Conservation (phyloP, 1,139 yeast species). For the Candida anutae region DNA sequence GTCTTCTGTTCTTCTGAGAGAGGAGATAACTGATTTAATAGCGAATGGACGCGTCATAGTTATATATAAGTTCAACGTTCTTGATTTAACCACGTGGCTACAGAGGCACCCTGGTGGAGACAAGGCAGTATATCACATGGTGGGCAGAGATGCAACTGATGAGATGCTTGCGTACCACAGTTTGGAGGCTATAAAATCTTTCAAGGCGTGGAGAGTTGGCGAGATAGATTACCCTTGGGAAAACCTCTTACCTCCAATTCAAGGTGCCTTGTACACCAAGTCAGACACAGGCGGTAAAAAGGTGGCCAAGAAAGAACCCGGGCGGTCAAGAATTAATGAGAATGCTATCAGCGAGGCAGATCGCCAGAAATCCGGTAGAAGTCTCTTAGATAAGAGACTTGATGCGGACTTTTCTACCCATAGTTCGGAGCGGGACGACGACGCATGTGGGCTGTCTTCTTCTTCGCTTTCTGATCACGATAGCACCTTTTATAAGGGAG, state of each 20-base stretch:
- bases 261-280: constrained; percentile 56
- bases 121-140: constrained; percentile 72
- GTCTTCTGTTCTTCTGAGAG: constrained; percentile 10
- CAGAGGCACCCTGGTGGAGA: constrained; percentile 83
- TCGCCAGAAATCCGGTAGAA: background rate
- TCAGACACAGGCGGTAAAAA: too few relatives aligned
- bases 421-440: constrained; percentile 5
- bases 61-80: constrained; percentile 52
- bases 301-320: too few relatives aligned
- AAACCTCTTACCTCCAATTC: constrained; percentile 80
- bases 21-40: constrained; percentile 38
- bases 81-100: constrained; percentile 67
- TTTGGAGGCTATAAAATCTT: constrained; percentile 43
- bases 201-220: constrained; percentile 58
- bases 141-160: constrained; percentile 86
- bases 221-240: constrained; percentile 56
- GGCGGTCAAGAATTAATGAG: too few relatives aligned
- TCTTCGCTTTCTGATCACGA: constrained; percentile 6
- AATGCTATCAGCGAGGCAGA: background rate
- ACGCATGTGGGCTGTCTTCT: constrained; percentile 9
- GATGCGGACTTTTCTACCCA: constrained; percentile 1
- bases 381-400: constrained; percentile 5
- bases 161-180: constrained; percentile 82
- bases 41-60: constrained; percentile 65
- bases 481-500: constrained; percentile 7